A percentile compares a stretch with the other conserved stretches of the same genome.
phyloP scores from a whole-genome alignment of 2,329 filamentous ascomycete species.

The Daldinia sp. region DNA sequence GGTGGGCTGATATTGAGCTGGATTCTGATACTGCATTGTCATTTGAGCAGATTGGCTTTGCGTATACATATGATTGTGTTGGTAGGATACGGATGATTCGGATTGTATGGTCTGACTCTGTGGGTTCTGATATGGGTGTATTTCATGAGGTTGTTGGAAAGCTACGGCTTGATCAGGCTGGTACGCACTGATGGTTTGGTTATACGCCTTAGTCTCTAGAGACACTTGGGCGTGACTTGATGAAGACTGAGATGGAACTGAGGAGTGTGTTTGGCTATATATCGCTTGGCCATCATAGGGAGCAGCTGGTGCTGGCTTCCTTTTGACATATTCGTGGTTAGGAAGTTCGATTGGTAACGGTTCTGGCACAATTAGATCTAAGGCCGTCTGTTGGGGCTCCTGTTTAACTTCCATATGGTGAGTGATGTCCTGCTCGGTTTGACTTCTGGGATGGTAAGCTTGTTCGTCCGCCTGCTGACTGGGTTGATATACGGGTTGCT shows the following conservation, averaged over 20 bases:
- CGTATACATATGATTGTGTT: slow-evolving; percentile 34
- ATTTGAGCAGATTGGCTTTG: slow-evolving; percentile 34
- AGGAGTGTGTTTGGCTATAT: slow-evolving; percentile 33
- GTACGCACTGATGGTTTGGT: slow-evolving; percentile 22
- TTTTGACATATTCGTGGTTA: slow-evolving; percentile 33
- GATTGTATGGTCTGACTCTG: slow-evolving; percentile 12
- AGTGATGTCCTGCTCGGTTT: not conserved
- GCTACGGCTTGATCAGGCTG: slow-evolving; percentile 15
- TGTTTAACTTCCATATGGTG: slow-evolving; percentile 10
- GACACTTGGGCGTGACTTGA: slow-evolving; percentile 23
- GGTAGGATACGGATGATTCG: slow-evolving; percentile 29
- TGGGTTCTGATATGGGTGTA: slow-evolving; percentile 17
- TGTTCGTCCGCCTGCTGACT: not conserved
- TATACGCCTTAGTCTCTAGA: not conserved
- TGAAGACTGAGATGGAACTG: slow-evolving; percentile 28
- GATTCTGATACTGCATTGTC: slow-evolving; percentile 11
- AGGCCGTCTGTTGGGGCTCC: slow-evolving; percentile 1
- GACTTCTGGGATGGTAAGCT: slow-evolving; percentile 1
- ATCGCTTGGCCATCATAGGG: slow-evolving; percentile 19
- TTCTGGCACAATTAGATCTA: not conserved
- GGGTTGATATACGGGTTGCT: slow-evolving; percentile 3
- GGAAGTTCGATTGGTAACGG: slow-evolving; percentile 31
- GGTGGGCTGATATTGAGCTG: slow-evolving; percentile 16
- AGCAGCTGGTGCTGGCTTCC: slow-evolving; percentile 35
- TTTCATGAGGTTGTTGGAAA: slow-evolving; percentile 15